Evolutionary conservation across 345 rosid species (phyloP).

Genomic region (Citrus hindsii): DNA sequence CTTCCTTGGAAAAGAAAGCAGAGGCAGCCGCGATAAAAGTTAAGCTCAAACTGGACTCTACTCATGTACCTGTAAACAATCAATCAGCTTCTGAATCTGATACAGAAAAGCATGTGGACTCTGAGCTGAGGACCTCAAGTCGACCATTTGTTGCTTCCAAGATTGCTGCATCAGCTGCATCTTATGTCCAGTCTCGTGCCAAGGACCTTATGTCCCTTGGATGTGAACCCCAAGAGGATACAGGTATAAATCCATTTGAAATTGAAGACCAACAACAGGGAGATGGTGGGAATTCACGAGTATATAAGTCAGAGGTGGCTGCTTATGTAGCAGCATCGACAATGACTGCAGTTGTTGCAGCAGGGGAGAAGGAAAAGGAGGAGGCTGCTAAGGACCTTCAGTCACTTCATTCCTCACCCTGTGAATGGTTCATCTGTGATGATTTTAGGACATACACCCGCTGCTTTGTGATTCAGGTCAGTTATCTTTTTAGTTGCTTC

Average conservation of each 20-base stretch:
- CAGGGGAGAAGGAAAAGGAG: slow-evolving; percentile 77
- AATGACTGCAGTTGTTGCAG: slow-evolving; percentile 82
- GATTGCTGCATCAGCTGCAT: slow-evolving; percentile 95
- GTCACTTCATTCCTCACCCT: slow-evolving; percentile 79
- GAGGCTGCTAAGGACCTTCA: slow-evolving; percentile 74
- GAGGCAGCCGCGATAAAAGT: slow-evolving; percentile 52
- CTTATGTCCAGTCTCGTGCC: slow-evolving; percentile 57
- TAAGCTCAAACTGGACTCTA: slow-evolving; percentile 55
- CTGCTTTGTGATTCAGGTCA: slow-evolving; percentile 84
- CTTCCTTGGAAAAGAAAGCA: slow-evolving; percentile 78
- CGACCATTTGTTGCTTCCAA: slow-evolving; percentile 58
- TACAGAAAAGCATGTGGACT: background rate
- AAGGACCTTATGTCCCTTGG: slow-evolving; percentile 37
- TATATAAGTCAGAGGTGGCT: slow-evolving; percentile 74
- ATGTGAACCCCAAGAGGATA: slow-evolving; percentile 16
- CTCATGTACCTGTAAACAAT: slow-evolving; percentile 24
- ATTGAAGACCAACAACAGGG: slow-evolving; percentile 15
- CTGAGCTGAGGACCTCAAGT: slow-evolving; percentile 32
- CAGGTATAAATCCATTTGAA: slow-evolving; percentile 9
- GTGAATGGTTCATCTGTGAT: slow-evolving; percentile 93
- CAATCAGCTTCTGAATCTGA: slow-evolving; percentile 8
- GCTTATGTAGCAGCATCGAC: slow-evolving; percentile 78
- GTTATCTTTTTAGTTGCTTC: background rate
- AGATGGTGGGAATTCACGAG: slow-evolving; percentile 25
- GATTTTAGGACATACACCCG: slow-evolving; percentile 66